Evolutionary conservation across 1,139 yeast genomes (phyloP).

Genomic region (Geotrichum siamense): DNA sequence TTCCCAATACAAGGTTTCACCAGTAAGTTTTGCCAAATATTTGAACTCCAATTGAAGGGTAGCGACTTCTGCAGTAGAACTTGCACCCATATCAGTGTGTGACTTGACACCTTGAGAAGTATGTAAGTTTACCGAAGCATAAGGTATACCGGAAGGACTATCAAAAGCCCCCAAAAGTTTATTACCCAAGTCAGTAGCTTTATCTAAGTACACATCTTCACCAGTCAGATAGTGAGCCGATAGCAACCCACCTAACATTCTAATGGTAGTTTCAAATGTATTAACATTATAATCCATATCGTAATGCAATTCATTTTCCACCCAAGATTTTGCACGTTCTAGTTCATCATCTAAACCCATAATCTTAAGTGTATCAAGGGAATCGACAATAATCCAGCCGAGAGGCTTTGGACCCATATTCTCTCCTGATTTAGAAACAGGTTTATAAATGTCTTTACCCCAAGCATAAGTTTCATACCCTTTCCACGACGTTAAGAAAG

Average conservation of each 20-base stretch:
- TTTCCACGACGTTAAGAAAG: conserved; percentile 71
- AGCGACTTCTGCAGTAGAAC: conserved; percentile 87
- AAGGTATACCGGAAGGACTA: conserved; percentile 63
- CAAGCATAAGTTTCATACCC: conserved; percentile 73
- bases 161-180: conserved; percentile 58
- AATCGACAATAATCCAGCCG: conserved; percentile 94
- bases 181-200: conserved; percentile 63
- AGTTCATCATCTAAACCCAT: conserved; percentile 72
- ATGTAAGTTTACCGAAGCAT: conserved; percentile 65
- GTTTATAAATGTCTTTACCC: conserved; percentile 69
- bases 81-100: conserved; percentile 59
- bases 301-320: conserved; percentile 49
- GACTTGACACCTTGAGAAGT: conserved; percentile 54
- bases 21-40: conserved; percentile 72
- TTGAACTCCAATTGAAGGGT: conserved; percentile 86
- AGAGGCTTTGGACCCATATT: conserved; percentile 79
- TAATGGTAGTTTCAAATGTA: conserved; percentile 85
- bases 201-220: conserved; percentile 65
- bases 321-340: conserved; percentile 65
- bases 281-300: conserved; percentile 70
- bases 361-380: conserved; percentile 73
- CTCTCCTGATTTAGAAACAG: conserved; percentile 53
- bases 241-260: conserved; percentile 88
- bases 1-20: conserved; percentile 72
- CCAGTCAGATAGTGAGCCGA: conserved; percentile 70